Conservation (phyloP, 352 stramenopile genomes). For the Globisporangium cylindrosporum region DNA sequence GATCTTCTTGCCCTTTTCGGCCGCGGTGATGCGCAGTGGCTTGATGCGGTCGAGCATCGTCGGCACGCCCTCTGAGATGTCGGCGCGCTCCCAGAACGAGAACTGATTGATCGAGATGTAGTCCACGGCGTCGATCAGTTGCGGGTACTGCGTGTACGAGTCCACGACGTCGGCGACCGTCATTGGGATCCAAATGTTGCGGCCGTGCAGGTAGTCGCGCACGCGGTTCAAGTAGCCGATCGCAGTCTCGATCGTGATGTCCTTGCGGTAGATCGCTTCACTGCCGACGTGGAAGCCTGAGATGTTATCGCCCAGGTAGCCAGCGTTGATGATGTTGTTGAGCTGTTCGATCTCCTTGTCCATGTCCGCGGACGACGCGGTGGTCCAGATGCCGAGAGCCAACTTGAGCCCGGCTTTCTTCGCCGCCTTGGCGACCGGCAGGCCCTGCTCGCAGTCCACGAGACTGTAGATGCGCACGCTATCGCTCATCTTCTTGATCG, state of each 20-base stretch:
- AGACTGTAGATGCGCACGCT: slow-evolving; percentile 72
- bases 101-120: slow-evolving; percentile 79
- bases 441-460: slow-evolving; percentile 46
- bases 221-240: slow-evolving; percentile 64
- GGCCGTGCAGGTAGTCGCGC: slow-evolving; percentile 38
- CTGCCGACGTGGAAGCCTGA: slow-evolving; percentile 56
- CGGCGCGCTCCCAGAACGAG: slow-evolving; percentile 60
- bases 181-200: slow-evolving; percentile 46
- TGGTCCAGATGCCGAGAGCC: slow-evolving; percentile 68
- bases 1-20: slow-evolving; percentile 49
- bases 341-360: slow-evolving; percentile 47
- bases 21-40: slow-evolving; percentile 38
- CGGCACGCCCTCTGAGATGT: slow-evolving; percentile 44
- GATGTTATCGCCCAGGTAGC: slow-evolving; percentile 48
- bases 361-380: slow-evolving; percentile 31
- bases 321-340: slow-evolving; percentile 30
- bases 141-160: slow-evolving; percentile 57
- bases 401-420: slow-evolving; percentile 48
- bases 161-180: slow-evolving; percentile 74
- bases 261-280: slow-evolving; percentile 67
- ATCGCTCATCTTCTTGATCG: slow-evolving; percentile 40
- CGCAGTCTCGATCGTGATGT: slow-evolving; percentile 40
- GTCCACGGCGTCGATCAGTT: slow-evolving; percentile 62
- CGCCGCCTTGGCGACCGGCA: slow-evolving; percentile 41
- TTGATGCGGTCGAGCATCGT: slow-evolving; percentile 57